These are phyloP conservation scores for Fusarium dimerum DNA, from an alignment of 2,329 filamentous ascomycete genomes.

Conservation along the genomic window DNA sequence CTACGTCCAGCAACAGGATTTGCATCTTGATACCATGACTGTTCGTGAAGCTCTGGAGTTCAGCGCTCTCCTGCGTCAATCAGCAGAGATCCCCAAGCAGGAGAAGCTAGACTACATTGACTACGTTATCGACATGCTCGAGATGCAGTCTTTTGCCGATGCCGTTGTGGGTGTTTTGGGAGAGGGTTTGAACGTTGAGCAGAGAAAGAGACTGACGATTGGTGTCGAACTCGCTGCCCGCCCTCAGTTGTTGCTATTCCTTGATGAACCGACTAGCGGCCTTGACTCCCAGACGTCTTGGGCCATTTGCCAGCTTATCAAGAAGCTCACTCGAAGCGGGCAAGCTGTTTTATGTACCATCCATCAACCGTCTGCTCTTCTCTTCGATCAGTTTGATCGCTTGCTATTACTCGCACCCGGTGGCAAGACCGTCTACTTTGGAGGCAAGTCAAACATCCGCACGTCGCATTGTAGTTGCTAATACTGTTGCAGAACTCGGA, in stretches of 20 bases:
- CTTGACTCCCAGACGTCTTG: slow-evolving; percentile 65
- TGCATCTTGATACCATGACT: slow-evolving; percentile 45
- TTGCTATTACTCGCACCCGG: slow-evolving; percentile 48
- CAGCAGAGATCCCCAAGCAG: slow-evolving; percentile 41
- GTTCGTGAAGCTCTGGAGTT: slow-evolving; percentile 44
- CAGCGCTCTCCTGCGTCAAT: slow-evolving; percentile 48
- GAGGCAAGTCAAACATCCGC: slow-evolving; percentile 10
- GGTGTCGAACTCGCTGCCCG: slow-evolving; percentile 48
- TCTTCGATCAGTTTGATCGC: slow-evolving; percentile 52
- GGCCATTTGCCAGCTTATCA: slow-evolving; percentile 70
- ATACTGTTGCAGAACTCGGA: slow-evolving; percentile 6
- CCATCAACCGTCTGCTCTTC: slow-evolving; percentile 47
- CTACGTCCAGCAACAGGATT: slow-evolving; percentile 71
- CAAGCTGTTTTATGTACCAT: slow-evolving; percentile 55
- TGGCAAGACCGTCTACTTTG: slow-evolving; percentile 28
- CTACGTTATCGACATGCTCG: slow-evolving; percentile 54
- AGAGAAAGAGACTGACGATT: slow-evolving; percentile 53
- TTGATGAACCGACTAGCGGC: slow-evolving; percentile 57
- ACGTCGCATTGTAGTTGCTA: no score
- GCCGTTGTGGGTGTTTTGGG: slow-evolving; percentile 50
- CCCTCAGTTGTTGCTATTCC: slow-evolving; percentile 50
- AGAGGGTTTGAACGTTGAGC: slow-evolving; percentile 50
- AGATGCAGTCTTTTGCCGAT: slow-evolving; percentile 57
- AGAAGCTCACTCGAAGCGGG: slow-evolving; percentile 58
- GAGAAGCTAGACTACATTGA: slow-evolving; percentile 57